Base-by-base conservation (phyloP, 208 protist species). In the Crithidia acanthocephali region DNA sequence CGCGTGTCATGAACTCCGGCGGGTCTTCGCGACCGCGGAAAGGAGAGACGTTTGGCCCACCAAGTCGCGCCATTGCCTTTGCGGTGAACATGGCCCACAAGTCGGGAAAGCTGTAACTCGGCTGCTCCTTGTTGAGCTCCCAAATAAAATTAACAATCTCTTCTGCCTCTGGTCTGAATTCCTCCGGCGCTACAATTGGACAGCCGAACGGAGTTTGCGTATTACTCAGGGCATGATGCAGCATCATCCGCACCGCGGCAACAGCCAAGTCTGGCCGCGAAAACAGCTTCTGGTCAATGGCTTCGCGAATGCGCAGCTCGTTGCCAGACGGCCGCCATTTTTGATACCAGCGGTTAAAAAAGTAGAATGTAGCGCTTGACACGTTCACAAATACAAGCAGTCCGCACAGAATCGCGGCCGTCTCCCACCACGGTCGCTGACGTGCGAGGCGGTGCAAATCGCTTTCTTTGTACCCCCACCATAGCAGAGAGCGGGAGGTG, bases 381-480 rank as follows among this genome's bases (percentile, higher is more conserved):
- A 85, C 62, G 37, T 94, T 89, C 40, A 95, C 85, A 60, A 94
- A 91, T 44, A 87, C 74, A 7, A 95, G 65, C 51, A 95, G 68
- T 20, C 87, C 89, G 9, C 35, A 80, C 63, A 90, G 80, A 61
- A 94, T 88, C 0, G 84, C 87, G 6, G 82, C 77, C 28, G 80
- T 92, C 58, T 93, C 80, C 90, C 92, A 96, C 92, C 92, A 95
- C n/a, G 88, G 92, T 16, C 81, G 80, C 63, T 89, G 72, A n/a
- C 89, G 79, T 15, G 92, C 85, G 11, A 93, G 37, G 18, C 92
- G 85, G 71, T 96, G 89, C 20, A 90, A 67, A 18, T 86, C 84
- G 23, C 37, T 60, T 57, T 88, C 80, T 51, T 91, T 92, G 67
- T 83, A 86, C 10, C 80, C 78, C 85, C 85, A 90, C 81, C 68